These are phyloP conservation scores for Draba incana DNA, from an alignment of 345 rosid species.

Conservation along the genomic window DNA sequence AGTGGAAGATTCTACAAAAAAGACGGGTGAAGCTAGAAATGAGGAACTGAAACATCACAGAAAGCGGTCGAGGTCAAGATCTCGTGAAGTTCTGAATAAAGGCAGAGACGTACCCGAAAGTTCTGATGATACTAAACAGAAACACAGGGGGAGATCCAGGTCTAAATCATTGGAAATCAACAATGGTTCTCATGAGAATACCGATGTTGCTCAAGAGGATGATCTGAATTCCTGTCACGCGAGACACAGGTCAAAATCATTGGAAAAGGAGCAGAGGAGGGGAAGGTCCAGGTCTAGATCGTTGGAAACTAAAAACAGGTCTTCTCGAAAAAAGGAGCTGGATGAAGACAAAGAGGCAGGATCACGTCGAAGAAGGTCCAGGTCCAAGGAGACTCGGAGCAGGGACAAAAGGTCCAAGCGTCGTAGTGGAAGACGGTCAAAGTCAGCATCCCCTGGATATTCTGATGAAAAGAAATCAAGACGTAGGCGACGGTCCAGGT, in stretches of 20 bases:
- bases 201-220: slow-evolving; percentile 46
- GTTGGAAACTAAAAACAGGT: slow-evolving; percentile 44
- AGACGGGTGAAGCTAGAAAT: slow-evolving; percentile 46
- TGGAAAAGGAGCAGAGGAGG: slow-evolving; percentile 54
- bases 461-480: slow-evolving; percentile 56
- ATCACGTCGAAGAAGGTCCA: slow-evolving; percentile 64
- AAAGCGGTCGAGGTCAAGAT: slow-evolving; percentile 61
- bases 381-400: slow-evolving; percentile 57
- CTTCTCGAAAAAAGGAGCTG: slow-evolving; percentile 43
- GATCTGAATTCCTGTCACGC: slow-evolving; percentile 48
- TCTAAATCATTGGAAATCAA: slow-evolving; percentile 53
- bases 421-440: slow-evolving; percentile 59
- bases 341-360: slow-evolving; percentile 47
- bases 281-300: slow-evolving; percentile 69
- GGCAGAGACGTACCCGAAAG: slow-evolving; percentile 47
- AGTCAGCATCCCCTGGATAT: slow-evolving; percentile 63
- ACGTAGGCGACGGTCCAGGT: slow-evolving; percentile 55
- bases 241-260: slow-evolving; percentile 62
- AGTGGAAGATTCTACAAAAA: slow-evolving; percentile 50
- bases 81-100: slow-evolving; percentile 50
- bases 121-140: slow-evolving; percentile 52
- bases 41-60: slow-evolving; percentile 46
- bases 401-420: slow-evolving; percentile 60
- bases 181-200: slow-evolving; percentile 42
- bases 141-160: slow-evolving; percentile 56